phyloP scores from a whole-genome alignment of 306 rosid species.

The Dalbergia cochinchinensis region DNA sequence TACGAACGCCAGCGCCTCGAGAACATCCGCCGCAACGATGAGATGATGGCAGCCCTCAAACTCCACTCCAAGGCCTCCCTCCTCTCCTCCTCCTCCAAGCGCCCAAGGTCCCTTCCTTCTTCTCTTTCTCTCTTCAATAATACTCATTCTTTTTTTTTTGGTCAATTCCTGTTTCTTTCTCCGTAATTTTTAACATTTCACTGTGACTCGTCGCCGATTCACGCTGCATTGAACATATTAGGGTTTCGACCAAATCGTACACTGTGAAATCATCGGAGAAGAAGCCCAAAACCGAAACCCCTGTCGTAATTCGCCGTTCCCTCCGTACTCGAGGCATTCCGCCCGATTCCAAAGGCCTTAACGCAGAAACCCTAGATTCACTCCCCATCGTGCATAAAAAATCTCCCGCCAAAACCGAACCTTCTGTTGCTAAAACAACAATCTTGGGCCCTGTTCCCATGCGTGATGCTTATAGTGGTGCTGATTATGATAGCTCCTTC shows the following conservation, averaged over 20 bases:
- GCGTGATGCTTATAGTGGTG: constrained; percentile 55
- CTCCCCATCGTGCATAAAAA: not conserved
- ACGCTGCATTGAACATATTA: constrained; percentile 13
- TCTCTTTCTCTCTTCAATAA: constrained; percentile 9
- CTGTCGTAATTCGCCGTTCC: constrained; percentile 74
- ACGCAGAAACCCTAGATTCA: constrained; percentile 32
- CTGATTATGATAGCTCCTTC: constrained; percentile 50
- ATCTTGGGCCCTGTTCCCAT: constrained; percentile 62
- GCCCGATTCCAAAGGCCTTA: constrained; percentile 58
- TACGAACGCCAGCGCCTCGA: constrained; percentile 89
- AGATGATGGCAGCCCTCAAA: constrained; percentile 85
- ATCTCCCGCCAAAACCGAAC: constrained; percentile 30
- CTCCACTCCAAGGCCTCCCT: constrained; percentile 70
- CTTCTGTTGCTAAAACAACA: not conserved
- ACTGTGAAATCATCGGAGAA: constrained; percentile 53
- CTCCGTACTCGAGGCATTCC: constrained; percentile 76
- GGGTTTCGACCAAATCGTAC: constrained; percentile 65
- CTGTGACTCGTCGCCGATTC: not conserved
- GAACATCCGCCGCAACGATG: constrained; percentile 89
- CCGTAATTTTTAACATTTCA: not conserved
- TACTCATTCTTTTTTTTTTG: not conserved
- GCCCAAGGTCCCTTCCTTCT: constrained; percentile 60
- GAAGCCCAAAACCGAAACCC: constrained; percentile 64
- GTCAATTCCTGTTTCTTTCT: not conserved
- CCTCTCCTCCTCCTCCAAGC: constrained; percentile 74